These are phyloP conservation scores for Alternaria arborescens DNA, from an alignment of 2,329 filamentous ascomycete species.

Conservation along the genomic window DNA sequence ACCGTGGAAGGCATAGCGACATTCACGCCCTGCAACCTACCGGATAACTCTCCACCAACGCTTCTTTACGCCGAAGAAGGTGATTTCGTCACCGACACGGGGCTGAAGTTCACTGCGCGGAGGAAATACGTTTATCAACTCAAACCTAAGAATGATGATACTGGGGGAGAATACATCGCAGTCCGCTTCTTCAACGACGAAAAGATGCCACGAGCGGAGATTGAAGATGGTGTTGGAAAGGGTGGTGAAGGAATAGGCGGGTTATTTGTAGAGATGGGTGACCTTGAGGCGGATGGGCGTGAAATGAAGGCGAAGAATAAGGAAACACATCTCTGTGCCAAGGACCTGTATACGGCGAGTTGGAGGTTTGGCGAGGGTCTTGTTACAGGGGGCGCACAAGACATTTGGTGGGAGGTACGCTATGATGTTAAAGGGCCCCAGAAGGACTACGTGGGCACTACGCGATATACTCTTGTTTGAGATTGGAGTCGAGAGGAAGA, in stretches of 20 bases:
- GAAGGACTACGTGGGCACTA: conserved; percentile 53
- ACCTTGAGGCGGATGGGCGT: conserved; percentile 23
- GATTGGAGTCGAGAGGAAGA: background rate
- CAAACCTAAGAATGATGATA: conserved; percentile 34
- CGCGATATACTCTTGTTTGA: conserved; percentile 35
- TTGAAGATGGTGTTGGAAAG: conserved; percentile 15
- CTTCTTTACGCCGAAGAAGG: conserved; percentile 75
- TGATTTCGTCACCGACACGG: conserved; percentile 65
- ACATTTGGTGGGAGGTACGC: conserved; percentile 46
- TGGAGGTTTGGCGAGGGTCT: conserved; percentile 69
- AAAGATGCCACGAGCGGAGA: background rate
- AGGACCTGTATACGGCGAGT: conserved; percentile 75
- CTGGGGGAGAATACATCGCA: conserved; percentile 5
- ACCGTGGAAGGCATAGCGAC: conserved; percentile 70
- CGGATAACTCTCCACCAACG: conserved; percentile 54
- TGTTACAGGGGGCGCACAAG: conserved; percentile 1
- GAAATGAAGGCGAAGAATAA: conserved; percentile 57
- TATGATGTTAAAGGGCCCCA: conserved; percentile 53
- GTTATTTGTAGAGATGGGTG: conserved; percentile 76
- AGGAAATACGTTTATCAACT: conserved; percentile 77
- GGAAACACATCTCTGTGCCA: conserved; percentile 74
- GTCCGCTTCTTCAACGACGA: conserved; percentile 32
- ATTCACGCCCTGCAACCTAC: conserved; percentile 65
- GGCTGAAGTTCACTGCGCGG: conserved; percentile 66
- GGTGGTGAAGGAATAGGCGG: conserved; percentile 68